Percentiles rank a stretch among this genome's conserved stretches.
Evolutionary conservation across 768 basidiomycete genomes (phyloP).

Genomic region (Termitomyces sp.): DNA sequence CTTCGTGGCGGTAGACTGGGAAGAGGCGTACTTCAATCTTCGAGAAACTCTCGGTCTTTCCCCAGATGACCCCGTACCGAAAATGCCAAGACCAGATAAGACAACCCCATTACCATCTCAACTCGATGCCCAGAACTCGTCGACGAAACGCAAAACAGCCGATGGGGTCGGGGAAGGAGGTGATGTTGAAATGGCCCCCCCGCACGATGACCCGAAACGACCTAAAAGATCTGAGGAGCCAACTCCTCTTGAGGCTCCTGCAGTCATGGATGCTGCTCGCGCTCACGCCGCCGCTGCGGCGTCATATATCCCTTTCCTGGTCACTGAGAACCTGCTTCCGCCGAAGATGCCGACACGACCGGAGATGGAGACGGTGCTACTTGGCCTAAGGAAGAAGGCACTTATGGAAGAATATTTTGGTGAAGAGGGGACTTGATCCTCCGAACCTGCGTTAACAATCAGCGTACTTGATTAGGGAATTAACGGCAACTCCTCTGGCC

Average conservation of each 20-base stretch:
- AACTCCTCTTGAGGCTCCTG: not conserved
- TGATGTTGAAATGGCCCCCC: not conserved
- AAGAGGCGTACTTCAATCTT: conserved; percentile 53
- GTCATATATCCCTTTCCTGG: not conserved
- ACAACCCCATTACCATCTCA: conserved; percentile 11
- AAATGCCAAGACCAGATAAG: conserved; percentile 38
- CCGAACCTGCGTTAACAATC: not conserved
- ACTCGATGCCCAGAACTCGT: not conserved
- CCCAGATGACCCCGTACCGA: conserved; percentile 46
- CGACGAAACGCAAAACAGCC: not conserved
- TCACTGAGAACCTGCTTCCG: not conserved
- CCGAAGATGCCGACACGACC: not conserved
- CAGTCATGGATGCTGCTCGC: not conserved
- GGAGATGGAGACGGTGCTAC: not conserved
- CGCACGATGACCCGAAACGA: not conserved
- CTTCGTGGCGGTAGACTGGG: conserved; percentile 49
- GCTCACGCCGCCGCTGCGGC: not conserved
- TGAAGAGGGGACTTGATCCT: not conserved
- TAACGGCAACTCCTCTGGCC: not conserved
- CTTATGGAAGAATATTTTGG: not conserved
- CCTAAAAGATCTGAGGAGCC: not conserved
- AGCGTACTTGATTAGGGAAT: not conserved
- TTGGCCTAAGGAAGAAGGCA: not conserved
- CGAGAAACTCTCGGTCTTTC: conserved; percentile 51
- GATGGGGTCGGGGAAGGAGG: not conserved